Base-by-base conservation (phyloP, 176 grass and related monocot species). In the Chloris gayana region DNA sequence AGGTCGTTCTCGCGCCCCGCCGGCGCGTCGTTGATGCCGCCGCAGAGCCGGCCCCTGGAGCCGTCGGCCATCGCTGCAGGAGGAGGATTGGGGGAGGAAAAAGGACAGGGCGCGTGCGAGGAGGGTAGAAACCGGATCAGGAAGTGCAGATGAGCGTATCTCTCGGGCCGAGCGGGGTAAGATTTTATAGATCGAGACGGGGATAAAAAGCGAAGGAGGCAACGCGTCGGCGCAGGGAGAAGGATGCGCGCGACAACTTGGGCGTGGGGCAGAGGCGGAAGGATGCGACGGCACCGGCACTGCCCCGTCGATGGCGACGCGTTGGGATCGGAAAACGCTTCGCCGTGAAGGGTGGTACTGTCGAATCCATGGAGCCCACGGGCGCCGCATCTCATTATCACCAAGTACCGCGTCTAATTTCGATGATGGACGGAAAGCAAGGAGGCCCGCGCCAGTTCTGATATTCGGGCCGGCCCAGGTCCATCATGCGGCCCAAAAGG, bases 1-100 rank as follows among this genome's bases (percentile, higher is more conserved):
- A 88, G 73, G 76, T 85, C 87, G 72, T 94, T 94, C 80, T 90
- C 84, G 44, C 64, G 68, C 51, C 84, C 88, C 7, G 57, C 83
- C 54, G 73, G 84, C n/a, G 80, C 84, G 80, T 87, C 88, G 15
- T 24, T 56, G 70, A 87, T 14, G 64, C 37, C 80, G 62, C 88
- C 88, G 19, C 57, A 0, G 74, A 49, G 13, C 32, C 1, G 9
- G 14, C 12, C 15, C 24, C 13, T 14, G 4, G 7, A n/a, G 63
- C 45, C 9, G 11, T 54, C 77, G 44, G 87, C 64, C 76, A 73
- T 84, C 42, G 34, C 56, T 2, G 32, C 35, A 4, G 32, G 11
- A 8, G 0, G 41, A 0, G 10, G 41, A 12, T n/a, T n/a, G n/a
- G 41, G 9, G 41, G 39, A 6, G 39, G 39, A 8, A 11, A 42